phyloP scores from a whole-genome alignment of 768 basidiomycete genomes.

The Kwoniella sp. region DNA sequence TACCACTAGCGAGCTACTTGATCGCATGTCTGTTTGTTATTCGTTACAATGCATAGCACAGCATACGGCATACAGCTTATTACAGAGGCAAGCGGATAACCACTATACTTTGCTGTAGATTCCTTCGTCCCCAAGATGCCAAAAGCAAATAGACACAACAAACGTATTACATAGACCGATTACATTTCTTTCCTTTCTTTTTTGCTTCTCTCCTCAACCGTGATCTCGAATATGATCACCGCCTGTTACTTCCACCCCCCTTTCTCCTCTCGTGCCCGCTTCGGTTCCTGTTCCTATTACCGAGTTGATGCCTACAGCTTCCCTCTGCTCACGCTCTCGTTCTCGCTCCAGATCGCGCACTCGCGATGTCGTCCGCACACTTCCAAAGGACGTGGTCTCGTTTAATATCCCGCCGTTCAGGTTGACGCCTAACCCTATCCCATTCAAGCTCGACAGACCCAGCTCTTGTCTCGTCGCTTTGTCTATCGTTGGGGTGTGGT shows the following conservation, averaged over 20 bases:
- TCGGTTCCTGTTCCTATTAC: not conserved
- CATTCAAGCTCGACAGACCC: not conserved
- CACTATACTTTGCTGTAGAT: too few relatives aligned
- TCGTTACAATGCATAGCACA: too few relatives aligned
- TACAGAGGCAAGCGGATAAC: too few relatives aligned
- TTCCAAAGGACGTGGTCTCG: slow-evolving; percentile 7
- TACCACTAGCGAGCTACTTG: too few relatives aligned
- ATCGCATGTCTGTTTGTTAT: too few relatives aligned
- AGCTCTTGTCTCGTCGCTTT: slow-evolving; percentile 5
- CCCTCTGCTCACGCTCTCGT: not conserved
- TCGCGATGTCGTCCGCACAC: slow-evolving; percentile 2
- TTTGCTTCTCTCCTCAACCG: too few relatives aligned
- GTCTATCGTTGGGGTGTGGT: slow-evolving; percentile 1
- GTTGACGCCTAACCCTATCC: slow-evolving; percentile 20
- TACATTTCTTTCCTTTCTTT: too few relatives aligned
- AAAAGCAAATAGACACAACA: not conserved
- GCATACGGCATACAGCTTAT: too few relatives aligned
- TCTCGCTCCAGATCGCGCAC: not conserved
- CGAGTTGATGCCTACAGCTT: not conserved
- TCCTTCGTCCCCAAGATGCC: too few relatives aligned
- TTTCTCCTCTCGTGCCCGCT: not conserved
- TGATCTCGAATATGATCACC: slow-evolving; percentile 1
- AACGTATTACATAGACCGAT: too few relatives aligned
- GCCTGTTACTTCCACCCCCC: not conserved
- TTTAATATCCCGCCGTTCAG: slow-evolving; percentile 23